Evolutionary conservation across 805 yeast genomes (phyloP).

Genomic region (Hanseniaspora vineae): DNA sequence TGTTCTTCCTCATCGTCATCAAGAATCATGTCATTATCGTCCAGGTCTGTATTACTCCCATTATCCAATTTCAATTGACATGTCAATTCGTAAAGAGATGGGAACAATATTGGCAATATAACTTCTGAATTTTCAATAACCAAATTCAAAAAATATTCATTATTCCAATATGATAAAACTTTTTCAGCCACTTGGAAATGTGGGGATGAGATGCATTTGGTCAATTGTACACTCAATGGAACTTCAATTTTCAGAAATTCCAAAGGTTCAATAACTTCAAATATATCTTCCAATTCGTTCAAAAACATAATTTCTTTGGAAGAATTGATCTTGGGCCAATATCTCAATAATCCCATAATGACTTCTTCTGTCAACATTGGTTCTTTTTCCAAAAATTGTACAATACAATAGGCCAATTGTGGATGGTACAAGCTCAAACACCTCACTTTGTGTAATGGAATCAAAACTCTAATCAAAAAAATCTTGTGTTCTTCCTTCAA

Average conservation of each 20-base stretch:
- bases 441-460: constrained; percentile 88
- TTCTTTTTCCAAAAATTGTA: constrained; percentile 92
- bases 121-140: constrained; percentile 90
- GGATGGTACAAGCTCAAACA: constrained; percentile 87
- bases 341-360: constrained; percentile 81
- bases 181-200: constrained; percentile 97
- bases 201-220: constrained; percentile 86
- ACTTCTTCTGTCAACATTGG: constrained; percentile 89
- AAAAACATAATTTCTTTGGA: constrained; percentile 94
- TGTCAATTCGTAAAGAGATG: constrained; percentile 78
- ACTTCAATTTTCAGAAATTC: constrained; percentile 87
- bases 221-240: constrained; percentile 85
- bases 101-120: constrained; percentile 81
- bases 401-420: constrained; percentile 92
- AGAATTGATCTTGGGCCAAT: constrained; percentile 93
- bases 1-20: no score
- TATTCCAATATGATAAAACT: constrained; percentile 86
- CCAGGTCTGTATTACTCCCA: constrained; percentile 7
- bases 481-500: constrained; percentile 94
- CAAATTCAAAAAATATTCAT: constrained; percentile 80
- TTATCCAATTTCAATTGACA: constrained; percentile 25
- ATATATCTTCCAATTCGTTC: constrained; percentile 91
- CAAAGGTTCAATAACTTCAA: constrained; percentile 87
- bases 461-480: constrained; percentile 69
- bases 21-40: background rate